These are phyloP conservation scores for Phytophthora ramorum DNA, from an alignment of 352 stramenopile species.

Conservation along the genomic window DNA sequence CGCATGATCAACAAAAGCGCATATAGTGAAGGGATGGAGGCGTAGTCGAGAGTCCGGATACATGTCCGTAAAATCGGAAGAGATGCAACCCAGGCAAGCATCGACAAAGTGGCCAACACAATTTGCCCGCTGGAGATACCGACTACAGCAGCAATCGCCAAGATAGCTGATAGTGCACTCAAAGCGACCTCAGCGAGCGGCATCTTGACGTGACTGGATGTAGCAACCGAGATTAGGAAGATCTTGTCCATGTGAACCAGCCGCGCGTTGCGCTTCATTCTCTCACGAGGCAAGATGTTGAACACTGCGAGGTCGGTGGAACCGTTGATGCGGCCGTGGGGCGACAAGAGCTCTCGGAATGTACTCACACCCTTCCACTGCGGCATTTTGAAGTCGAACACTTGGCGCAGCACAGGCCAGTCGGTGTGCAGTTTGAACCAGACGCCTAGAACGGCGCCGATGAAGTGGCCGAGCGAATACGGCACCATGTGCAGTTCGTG, in stretches of 20 bases:
- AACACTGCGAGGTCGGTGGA: conserved; percentile 62
- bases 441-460: conserved; percentile 36
- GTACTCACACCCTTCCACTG: conserved; percentile 50
- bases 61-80: conserved; percentile 12
- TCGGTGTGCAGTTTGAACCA: conserved; percentile 57
- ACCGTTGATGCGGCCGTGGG: conserved; percentile 43
- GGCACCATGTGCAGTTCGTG: conserved; percentile 28
- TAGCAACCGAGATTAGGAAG: conserved; percentile 65
- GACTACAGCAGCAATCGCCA: conserved; percentile 11
- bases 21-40: conserved; percentile 64
- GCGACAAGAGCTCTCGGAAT: conserved; percentile 43
- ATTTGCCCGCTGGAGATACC: conserved; percentile 10
- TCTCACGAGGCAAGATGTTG: conserved; percentile 49
- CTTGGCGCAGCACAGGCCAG: conserved; percentile 37
- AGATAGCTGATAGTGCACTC: conserved; percentile 2
- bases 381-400: conserved; percentile 69
- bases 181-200: conserved; percentile 35
- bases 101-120: neutral
- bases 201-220: conserved; percentile 46
- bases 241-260: conserved; percentile 64
- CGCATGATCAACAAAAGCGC: conserved; percentile 54
- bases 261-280: conserved; percentile 52
- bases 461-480: conserved; percentile 37
- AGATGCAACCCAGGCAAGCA: neutral
- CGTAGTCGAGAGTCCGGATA: conserved; percentile 51